Evolutionary conservation across 1,139 yeast genomes (phyloP), one percentile per base, ranked within the genome.

Genomic region (Zygosaccharomyces sapae): DNA sequence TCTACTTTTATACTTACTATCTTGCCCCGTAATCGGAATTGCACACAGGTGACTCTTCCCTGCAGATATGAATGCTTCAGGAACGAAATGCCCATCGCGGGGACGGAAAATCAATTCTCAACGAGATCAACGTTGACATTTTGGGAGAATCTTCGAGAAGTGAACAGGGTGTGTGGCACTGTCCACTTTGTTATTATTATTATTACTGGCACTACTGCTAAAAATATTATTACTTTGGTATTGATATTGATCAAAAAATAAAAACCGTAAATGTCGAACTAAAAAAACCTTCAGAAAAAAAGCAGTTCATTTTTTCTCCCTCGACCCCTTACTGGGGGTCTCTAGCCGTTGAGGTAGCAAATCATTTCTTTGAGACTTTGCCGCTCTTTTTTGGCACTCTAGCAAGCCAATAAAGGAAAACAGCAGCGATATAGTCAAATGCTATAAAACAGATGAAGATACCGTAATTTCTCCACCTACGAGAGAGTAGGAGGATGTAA

Each of bases 391-490:
- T 69, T 52, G 95, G 95, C 49, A 86, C 95, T 71, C 95, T 80
- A n/a, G 80, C 79, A 43, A 83, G 66, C 82, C 86, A 86, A 69
- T 85, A 86, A 47, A 85, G 68, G 61, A 75, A 64, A 25, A 83
- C 61, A 8, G 84, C 76, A 22, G 70, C 71, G 35, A 65, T 48
- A 43, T 78, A 69, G 62, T 86, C 82, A 64, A 85, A 71, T 33
- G 67, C 67, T 56, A 66, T 65, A 49, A 47, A 66, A 40, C 59
- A 58, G 35, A 64, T 53, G 54, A 78, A 76, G 47, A 82, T 74
- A 63, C 92, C 92, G 53, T 73, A 73, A 63, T 84, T 78, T 73
- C 90, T 77, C 85, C 90, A 83, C 64, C 79, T 74, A 52, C 74
- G 25, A 7, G 25, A 7, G 61, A 43, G 57, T 73, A 79, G 0